Base-by-base conservation (phyloP, 768 basidiomycete species). In the Porpolomopsis calyptriformis region DNA sequence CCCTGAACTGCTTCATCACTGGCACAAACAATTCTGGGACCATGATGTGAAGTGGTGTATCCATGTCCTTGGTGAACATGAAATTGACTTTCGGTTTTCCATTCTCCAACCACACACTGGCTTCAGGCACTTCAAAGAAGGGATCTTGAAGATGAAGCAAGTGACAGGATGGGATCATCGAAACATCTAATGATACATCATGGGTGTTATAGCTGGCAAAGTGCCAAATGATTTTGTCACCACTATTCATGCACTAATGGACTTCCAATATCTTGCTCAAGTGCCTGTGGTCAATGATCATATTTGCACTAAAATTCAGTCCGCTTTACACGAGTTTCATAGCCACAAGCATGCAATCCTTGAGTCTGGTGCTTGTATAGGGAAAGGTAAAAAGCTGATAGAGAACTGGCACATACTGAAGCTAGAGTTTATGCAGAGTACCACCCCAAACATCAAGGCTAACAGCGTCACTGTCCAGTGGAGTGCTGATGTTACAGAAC, bases 381-480 rank as follows among this genome's bases (percentile, higher is more conserved):
- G 57, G 5, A 41, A 50, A 25, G 45, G 46, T 18, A 51, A 55
- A 6, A 46, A 9, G 23, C 29, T 49, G 14, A 50, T 60, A 24
- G 18, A 59, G 18, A 43, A 63, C 42, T 66, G 57, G 51, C 31
- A 57, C 19, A 64, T 67, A 27, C 63, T 57, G 0, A 68, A 68
- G 45, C 52, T 64, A n/a, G 62, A 62, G 45, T 38, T 58, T 12
- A 44, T 64, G 22, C 58, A 60, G 10, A 57, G 52, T 35, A 51
- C 63, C n/a, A 2, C 20, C 1, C 3, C 19, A 0, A 49, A 46
- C 14, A 59, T 56, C 16, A 14, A 36, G 4, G n/a, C 19, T 0
- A 50, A 51, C 26, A 61, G 62, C 16, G 51, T 52, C 12, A 41
- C 56, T 4, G 33, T 47, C 4, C 55, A 65, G 34, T 55, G 52